Conservation (phyloP, 257 asterid genomes). For the Jacaranda copaia region DNA sequence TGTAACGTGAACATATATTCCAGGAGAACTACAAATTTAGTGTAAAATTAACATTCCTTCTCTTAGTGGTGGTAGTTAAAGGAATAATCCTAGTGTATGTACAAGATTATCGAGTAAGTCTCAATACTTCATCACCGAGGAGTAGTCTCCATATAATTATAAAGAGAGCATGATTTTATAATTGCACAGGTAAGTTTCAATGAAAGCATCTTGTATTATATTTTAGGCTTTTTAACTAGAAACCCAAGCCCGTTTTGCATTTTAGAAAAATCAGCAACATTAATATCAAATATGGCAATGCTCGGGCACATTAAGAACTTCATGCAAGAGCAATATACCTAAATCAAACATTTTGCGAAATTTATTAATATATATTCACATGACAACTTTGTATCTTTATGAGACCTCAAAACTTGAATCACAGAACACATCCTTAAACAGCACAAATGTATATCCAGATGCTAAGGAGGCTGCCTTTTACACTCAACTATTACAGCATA, state of each 20-base stretch:
- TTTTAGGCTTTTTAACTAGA: not conserved
- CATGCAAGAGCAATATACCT: not conserved
- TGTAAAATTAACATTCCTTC: not conserved
- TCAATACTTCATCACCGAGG: not conserved
- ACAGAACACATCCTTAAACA: not conserved
- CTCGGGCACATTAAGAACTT: not conserved
- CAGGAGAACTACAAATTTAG: slow-evolving; percentile 8
- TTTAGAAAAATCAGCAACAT: slow-evolving; percentile 18
- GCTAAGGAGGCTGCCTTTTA: not conserved
- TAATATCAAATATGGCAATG: not conserved
- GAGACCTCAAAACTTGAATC: slow-evolving; percentile 3
- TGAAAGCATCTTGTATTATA: not conserved
- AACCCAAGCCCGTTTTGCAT: slow-evolving; percentile 6
- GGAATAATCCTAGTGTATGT: not conserved
- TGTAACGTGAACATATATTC: not conserved
- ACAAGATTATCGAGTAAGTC: not conserved
- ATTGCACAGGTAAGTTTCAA: not conserved
- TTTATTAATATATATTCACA: not conserved
- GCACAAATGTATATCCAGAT: not conserved
- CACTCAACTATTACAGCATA: not conserved
- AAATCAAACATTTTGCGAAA: not conserved
- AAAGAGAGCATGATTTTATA: slow-evolving; percentile 4
- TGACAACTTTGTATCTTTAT: not conserved
- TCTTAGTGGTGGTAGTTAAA: not conserved
- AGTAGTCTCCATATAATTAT: slow-evolving; percentile 2